Conservation (phyloP, 202 grass and related monocot genomes). For the Schoenoplectus triqueter region DNA sequence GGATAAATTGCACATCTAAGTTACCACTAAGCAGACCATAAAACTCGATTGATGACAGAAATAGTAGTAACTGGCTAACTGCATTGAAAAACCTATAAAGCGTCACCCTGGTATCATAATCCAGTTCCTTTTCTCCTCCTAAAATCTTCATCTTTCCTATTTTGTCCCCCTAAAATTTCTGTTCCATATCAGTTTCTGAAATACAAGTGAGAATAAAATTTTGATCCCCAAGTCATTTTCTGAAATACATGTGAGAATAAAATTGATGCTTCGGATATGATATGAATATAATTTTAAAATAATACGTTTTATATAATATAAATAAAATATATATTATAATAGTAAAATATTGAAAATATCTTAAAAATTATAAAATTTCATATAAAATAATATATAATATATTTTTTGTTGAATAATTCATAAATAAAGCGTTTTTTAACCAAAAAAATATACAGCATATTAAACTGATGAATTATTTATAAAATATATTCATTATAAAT, state of each 20-base stretch:
- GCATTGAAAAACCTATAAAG: neutral
- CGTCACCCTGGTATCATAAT: neutral
- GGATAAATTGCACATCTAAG: neutral
- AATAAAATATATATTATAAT: too few species aligned
- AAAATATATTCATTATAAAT: too few species aligned
- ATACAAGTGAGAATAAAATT: too few species aligned
- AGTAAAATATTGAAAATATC: too few species aligned
- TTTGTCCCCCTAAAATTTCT: neutral
- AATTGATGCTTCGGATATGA: neutral
- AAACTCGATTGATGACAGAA: neutral
- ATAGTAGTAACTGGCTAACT: neutral
- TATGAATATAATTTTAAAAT: too few species aligned
- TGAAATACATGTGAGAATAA: neutral
- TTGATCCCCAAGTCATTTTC: neutral
- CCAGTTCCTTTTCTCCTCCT: neutral
- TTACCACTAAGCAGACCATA: slow-evolving; percentile 1
- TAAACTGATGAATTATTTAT: too few species aligned
- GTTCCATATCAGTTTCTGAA: neutral
- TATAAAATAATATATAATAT: too few species aligned
- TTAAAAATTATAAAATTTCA: too few species aligned
- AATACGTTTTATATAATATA: too few species aligned
- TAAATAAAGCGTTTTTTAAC: too few species aligned
- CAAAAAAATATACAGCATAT: too few species aligned
- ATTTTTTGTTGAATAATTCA: too few species aligned
- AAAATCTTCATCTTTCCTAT: neutral